phyloP scores from a whole-genome alignment of 129 eudicot species.

The Tagetes erecta region DNA sequence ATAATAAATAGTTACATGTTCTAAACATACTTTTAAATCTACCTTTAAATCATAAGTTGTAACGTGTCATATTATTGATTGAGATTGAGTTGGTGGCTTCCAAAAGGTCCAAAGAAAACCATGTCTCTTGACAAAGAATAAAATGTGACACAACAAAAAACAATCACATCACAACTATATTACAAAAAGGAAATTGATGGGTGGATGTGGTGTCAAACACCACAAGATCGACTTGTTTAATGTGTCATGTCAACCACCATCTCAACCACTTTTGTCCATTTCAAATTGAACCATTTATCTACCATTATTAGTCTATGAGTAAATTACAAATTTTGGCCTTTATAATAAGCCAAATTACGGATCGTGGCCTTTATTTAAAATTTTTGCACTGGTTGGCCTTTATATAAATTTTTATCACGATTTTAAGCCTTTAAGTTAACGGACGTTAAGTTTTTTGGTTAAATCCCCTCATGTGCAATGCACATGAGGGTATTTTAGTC shows the following conservation, averaged over 20 bases:
- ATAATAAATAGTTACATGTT: too few species aligned
- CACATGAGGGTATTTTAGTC: too few species aligned
- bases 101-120: not conserved
- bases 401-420: too few species aligned
- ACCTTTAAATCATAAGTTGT: not conserved
- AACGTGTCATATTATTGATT: not conserved
- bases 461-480: too few species aligned
- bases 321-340: too few species aligned
- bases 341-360: too few species aligned
- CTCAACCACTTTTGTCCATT: slow-evolving; percentile 37
- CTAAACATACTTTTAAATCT: too few species aligned
- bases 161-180: not conserved
- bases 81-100: not conserved
- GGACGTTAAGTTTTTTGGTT: too few species aligned
- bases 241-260: slow-evolving; percentile 33
- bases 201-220: slow-evolving; percentile 21
- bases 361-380: too few species aligned
- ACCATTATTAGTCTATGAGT: not conserved
- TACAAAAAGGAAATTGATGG: slow-evolving; percentile 23
- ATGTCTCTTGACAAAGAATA: not conserved
- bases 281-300: slow-evolving; percentile 33
- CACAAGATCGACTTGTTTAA: slow-evolving; percentile 33
- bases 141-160: not conserved
- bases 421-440: too few species aligned
- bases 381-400: too few species aligned